phyloP scores from a whole-genome alignment of 2,329 filamentous ascomycete species.

The Fusarium sambucinum region DNA sequence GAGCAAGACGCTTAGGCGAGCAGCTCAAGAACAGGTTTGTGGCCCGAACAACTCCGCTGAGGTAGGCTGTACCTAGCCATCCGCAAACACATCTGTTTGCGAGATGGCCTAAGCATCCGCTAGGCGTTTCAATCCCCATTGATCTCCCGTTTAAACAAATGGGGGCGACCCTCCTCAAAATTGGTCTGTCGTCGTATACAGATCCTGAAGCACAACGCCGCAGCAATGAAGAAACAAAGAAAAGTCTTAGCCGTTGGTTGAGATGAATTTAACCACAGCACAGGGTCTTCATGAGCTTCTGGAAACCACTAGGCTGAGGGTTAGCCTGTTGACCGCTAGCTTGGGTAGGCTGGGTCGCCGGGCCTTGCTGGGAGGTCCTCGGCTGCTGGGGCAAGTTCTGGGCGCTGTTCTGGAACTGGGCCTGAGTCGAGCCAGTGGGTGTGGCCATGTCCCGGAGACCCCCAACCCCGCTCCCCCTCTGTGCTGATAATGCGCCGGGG shows the following conservation, averaged over 20 bases:
- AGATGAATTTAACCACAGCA: conserved; percentile 79
- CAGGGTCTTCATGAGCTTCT: conserved; percentile 92
- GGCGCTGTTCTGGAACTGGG: conserved; percentile 96
- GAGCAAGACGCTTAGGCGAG: conserved; percentile 13
- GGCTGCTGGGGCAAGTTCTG: conserved; percentile 82
- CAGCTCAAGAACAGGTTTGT: conserved; percentile 1
- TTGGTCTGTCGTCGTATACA: conserved; percentile 33
- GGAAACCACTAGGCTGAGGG: conserved; percentile 82
- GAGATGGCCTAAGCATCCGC: conserved; percentile 12
- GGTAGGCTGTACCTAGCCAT: conserved; percentile 7
- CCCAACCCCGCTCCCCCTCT: conserved; percentile 81
- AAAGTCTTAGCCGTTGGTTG: conserved; percentile 46
- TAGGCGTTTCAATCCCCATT: conserved; percentile 21
- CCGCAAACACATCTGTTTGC: conserved; percentile 6
- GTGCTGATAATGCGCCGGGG: conserved; percentile 77
- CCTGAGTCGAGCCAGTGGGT: conserved; percentile 90
- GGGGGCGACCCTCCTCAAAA: conserved; percentile 22
- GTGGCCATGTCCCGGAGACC: conserved; percentile 82
- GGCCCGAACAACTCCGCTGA: conserved; percentile 18
- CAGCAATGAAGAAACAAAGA: conserved; percentile 49
- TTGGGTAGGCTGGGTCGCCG: conserved; percentile 66
- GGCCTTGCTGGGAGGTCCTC: conserved; percentile 70
- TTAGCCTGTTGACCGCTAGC: conserved; percentile 71
- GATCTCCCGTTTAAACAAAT: conserved; percentile 14
- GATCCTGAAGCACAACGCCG: conserved; percentile 43